These are phyloP conservation scores for Pilatotrama ljubarskyi DNA, from an alignment of 768 basidiomycete species.

Conservation along the genomic window DNA sequence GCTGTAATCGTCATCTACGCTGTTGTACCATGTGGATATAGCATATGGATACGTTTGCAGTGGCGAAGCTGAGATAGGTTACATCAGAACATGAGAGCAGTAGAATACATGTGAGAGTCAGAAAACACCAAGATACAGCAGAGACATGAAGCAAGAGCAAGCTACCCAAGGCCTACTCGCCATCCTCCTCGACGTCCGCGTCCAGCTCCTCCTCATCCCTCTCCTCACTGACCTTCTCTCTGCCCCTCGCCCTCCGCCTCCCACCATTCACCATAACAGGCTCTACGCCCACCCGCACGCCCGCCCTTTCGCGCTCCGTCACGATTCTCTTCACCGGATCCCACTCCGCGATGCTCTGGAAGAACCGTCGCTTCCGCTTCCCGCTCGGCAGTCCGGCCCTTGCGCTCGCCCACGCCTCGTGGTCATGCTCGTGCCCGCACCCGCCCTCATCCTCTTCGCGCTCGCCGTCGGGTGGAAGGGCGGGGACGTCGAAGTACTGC, in stretches of 20 bases:
- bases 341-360: slow-evolving; percentile 49
- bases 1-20: no score
- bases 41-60: no score
- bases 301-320: slow-evolving; percentile 19
- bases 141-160: not conserved
- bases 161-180: not conserved
- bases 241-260: not conserved
- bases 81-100: not conserved
- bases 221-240: slow-evolving; percentile 25
- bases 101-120: not conserved
- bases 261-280: slow-evolving; percentile 18
- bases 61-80: not conserved
- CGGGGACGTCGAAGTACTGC: slow-evolving; percentile 53
- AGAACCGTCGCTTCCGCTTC: slow-evolving; percentile 52
- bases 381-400: slow-evolving; percentile 3
- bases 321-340: slow-evolving; percentile 29
- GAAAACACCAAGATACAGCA: slow-evolving; percentile 1
- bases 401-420: slow-evolving; percentile 6
- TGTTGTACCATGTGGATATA: no score
- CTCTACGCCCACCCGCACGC: slow-evolving; percentile 16
- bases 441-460: slow-evolving; percentile 36
- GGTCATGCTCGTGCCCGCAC: slow-evolving; percentile 34
- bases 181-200: slow-evolving; percentile 15
- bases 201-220: slow-evolving; percentile 10
- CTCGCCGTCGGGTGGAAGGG: slow-evolving; percentile 27